Evolutionary conservation across 2,329 filamentous ascomycete species (phyloP), one percentile per base, ranked within the genome.

Genomic region (Allantophomopsis cytisporea): DNA sequence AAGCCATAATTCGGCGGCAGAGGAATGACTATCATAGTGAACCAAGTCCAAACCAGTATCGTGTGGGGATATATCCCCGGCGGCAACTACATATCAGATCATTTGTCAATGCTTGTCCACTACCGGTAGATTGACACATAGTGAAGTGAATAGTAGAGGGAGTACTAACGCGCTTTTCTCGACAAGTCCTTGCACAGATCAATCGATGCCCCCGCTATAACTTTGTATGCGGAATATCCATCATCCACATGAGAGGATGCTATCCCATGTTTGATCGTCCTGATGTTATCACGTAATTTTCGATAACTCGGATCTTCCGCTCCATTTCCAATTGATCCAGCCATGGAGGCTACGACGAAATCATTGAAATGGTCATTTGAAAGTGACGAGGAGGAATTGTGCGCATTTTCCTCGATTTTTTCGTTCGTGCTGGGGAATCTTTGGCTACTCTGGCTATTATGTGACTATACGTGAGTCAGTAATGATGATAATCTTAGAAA

Each of bases 161-260:
- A 35, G 20, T 16, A 49, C 42, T 52, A 55, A 45, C 63, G 54
- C 40, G 63, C 61, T 14, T 64, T 64, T 4, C 58, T 54, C 7
- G 66, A 49, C 10, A 68, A 55, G 15, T 53, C 51, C 37, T 54
- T 53, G 38, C 64, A 68, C n/a, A 66, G 48, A 2, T 52, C 51
- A n/a, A 57, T 42, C 41, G 62, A 63, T 39, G 55, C 56, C 2
- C 65, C 61, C 39, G 54, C 60, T 36, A 63, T 46, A 44, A 60
- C 68, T 39, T 48, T 46, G 36, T 67, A 69, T 6, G 64, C 57
- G 17, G 63, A 61, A 46, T 62, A 69, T 5, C 60, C 61, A 3
- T 56, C 53, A 41, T 69, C 67, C 13, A 68, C 59, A 28, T 50
- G 44, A 16, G 52, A 47, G 2, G 45, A 32, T 15, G 38, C 38